These are phyloP conservation scores for Magnolia kwangsiensis DNA, from an alignment of 164 flowering plant species.

Conservation along the genomic window DNA sequence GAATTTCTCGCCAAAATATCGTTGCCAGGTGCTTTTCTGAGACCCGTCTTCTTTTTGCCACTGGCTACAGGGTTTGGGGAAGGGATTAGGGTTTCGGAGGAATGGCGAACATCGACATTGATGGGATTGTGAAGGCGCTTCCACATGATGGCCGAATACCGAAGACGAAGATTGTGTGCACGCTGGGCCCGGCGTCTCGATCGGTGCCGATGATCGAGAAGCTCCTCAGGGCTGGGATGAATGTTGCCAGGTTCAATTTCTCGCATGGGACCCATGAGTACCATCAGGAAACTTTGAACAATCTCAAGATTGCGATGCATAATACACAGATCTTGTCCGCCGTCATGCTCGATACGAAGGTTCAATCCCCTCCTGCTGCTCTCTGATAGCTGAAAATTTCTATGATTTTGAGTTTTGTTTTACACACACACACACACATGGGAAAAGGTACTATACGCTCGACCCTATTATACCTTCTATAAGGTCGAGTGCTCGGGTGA, in stretches of 20 bases:
- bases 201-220: conserved; percentile 66
- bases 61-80: neutral
- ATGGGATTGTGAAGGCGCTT: conserved; percentile 62
- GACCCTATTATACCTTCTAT: no score
- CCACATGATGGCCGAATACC: conserved; percentile 58
- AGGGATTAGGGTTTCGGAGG: neutral
- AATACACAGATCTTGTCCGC: conserved; percentile 70
- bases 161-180: conserved; percentile 79
- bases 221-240: conserved; percentile 79
- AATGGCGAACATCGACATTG: conserved; percentile 44
- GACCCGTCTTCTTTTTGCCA: no score
- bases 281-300: conserved; percentile 74
- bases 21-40: neutral
- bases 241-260: conserved; percentile 81
- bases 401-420: no score
- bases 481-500: no score
- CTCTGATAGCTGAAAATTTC: neutral
- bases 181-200: conserved; percentile 76
- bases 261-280: conserved; percentile 80
- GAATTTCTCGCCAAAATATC: neutral
- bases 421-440: no score
- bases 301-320: conserved; percentile 64
- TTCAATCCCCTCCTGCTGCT: conserved; percentile 6
- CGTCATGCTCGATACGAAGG: conserved; percentile 91
- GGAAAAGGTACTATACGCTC: no score